A percentile compares a stretch with the other conserved stretches of the same genome.
phyloP scores from a whole-genome alignment of 169 alveolate genomes.

The Plasmodium vivax region DNA sequence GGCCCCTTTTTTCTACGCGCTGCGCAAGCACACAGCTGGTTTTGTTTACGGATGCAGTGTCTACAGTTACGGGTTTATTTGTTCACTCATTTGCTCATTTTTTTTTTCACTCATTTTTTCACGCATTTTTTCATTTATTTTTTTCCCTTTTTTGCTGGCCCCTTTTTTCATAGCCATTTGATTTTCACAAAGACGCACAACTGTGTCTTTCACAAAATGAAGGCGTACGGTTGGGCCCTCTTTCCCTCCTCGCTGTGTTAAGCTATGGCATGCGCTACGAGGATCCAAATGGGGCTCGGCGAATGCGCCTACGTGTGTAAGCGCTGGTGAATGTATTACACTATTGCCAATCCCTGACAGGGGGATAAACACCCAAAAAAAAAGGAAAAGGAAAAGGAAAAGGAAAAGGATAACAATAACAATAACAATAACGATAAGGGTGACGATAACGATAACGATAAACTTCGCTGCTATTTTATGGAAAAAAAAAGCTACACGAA shows the following conservation, averaged over 20 bases:
- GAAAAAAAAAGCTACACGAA: not conserved
- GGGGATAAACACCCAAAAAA: conserved; percentile 1
- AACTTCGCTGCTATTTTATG: not conserved
- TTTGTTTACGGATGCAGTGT: not conserved
- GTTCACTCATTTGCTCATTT: not conserved
- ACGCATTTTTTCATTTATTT: not conserved
- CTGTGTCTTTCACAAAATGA: not conserved
- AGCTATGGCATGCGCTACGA: not conserved
- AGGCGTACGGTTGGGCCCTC: not conserved
- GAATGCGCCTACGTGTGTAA: not conserved
- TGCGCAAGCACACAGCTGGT: not conserved
- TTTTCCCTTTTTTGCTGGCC: not conserved
- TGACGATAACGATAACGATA: not conserved
- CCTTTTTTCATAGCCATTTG: not conserved
- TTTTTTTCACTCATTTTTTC: not conserved
- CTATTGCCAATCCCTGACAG: not conserved
- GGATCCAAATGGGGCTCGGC: not conserved
- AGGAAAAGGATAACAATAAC: not conserved
- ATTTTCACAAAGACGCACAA: not conserved
- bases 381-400: not conserved
- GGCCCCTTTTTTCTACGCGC: not conserved
- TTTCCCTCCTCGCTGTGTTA: not conserved
- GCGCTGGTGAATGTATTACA: not conserved
- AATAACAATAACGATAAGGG: too few species aligned
- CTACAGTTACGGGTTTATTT: not conserved